Evolutionary conservation across 2,329 filamentous ascomycete genomes (phyloP).

Genomic region (Colletotrichum sp.): DNA sequence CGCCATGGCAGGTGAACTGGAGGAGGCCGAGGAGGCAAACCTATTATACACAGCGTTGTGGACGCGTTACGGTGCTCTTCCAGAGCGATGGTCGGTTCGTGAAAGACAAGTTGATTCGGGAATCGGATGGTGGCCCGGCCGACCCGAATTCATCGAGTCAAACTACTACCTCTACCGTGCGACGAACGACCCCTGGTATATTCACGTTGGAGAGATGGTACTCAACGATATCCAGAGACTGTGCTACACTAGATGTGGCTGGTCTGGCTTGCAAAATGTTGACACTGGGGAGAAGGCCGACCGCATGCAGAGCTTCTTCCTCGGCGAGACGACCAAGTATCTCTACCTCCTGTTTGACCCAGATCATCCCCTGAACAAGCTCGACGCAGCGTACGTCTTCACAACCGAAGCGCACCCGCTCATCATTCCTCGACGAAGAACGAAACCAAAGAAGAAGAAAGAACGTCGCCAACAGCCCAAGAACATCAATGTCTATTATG

Average conservation of each 20-base stretch:
- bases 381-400: constrained; percentile 90
- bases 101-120: constrained; percentile 85
- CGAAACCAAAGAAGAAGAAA: constrained; percentile 26
- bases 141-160: constrained; percentile 96
- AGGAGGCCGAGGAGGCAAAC: constrained; percentile 90
- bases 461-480: constrained; percentile 13
- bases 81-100: constrained; percentile 90
- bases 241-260: constrained; percentile 91
- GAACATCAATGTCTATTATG: constrained; percentile 39
- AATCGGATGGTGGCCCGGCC: constrained; percentile 91
- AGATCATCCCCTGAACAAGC: constrained; percentile 82
- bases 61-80: constrained; percentile 92
- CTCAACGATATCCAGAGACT: constrained; percentile 84
- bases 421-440: constrained; percentile 68
- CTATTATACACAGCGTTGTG: constrained; percentile 91
- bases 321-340: constrained; percentile 96
- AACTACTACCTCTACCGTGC: constrained; percentile 96
- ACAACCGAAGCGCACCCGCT: constrained; percentile 95
- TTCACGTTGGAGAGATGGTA: constrained; percentile 96
- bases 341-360: constrained; percentile 89
- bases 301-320: constrained; percentile 98
- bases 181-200: constrained; percentile 93
- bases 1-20: constrained; percentile 83
- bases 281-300: constrained; percentile 85
- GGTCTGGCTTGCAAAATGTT: constrained; percentile 88